Percentiles rank a stretch among this genome's conserved stretches.
phyloP scores from a whole-genome alignment of 1,139 yeast genomes.

The Taphrina flavorubra region DNA sequence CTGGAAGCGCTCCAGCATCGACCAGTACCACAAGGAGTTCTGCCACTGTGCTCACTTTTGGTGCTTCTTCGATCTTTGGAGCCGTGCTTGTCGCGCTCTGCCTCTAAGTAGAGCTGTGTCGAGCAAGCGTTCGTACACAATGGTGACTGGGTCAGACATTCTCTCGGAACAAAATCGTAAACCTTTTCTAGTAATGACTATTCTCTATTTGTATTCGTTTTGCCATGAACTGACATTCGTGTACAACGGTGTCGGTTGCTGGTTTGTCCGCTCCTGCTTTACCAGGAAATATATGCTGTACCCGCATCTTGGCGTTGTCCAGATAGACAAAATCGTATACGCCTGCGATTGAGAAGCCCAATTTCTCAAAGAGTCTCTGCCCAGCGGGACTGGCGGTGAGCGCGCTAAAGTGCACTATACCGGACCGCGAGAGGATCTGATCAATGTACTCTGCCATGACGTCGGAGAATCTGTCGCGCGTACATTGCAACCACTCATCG shows the following conservation, averaged over 20 bases:
- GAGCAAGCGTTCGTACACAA: background rate
- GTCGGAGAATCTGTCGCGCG: conserved; percentile 3
- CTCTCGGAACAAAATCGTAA: background rate
- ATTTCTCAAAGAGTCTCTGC: conserved; percentile 4
- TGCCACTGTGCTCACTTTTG: background rate
- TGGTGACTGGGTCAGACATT: too few relatives aligned
- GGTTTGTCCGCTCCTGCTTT: background rate
- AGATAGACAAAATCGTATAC: conserved; percentile 5
- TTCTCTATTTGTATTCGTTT: background rate
- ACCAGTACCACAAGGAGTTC: conserved; percentile 7
- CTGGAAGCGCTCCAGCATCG: conserved; percentile 3
- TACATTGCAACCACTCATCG: background rate
- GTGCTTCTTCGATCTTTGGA: background rate
- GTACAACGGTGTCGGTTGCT: background rate
- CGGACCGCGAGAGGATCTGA: background rate
- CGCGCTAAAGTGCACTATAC: conserved; percentile 6
- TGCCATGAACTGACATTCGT: conserved; percentile 3
- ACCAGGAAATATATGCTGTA: background rate
- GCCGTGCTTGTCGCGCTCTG: conserved; percentile 1
- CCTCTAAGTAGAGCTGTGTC: background rate
- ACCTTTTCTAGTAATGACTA: background rate
- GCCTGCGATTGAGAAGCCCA: background rate
- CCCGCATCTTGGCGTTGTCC: background rate
- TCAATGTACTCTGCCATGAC: conserved; percentile 2
- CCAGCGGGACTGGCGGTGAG: conserved; percentile 18